Conservation (phyloP, 371 early-diverging fungal species). For the Mucor piriformis region DNA sequence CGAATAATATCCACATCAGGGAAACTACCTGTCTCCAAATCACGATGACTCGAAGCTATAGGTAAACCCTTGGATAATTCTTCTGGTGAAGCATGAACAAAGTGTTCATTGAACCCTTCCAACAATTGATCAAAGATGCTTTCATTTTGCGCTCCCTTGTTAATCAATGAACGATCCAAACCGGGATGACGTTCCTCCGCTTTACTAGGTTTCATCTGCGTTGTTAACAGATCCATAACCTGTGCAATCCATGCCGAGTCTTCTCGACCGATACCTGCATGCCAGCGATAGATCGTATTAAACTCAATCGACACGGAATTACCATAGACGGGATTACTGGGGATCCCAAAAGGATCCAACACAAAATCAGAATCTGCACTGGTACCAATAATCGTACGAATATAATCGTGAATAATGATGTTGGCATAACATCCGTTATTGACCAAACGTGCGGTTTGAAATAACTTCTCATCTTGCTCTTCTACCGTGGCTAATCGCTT, state of each 20-base stretch:
- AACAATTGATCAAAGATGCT: slow-evolving; percentile 29
- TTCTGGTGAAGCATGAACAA: slow-evolving; percentile 37
- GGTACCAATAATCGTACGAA: slow-evolving; percentile 52
- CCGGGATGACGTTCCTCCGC: slow-evolving; percentile 13
- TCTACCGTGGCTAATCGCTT: slow-evolving; percentile 21
- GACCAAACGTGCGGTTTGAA: slow-evolving; percentile 57
- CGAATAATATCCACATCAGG: slow-evolving; percentile 35
- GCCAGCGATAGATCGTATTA: slow-evolving; percentile 57
- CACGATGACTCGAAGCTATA: slow-evolving; percentile 48
- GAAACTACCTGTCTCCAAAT: slow-evolving; percentile 34
- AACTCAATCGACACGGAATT: slow-evolving; percentile 59
- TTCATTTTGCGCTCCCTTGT: slow-evolving; percentile 26
- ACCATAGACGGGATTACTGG: slow-evolving; percentile 38
- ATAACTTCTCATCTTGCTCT: slow-evolving; percentile 53
- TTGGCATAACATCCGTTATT: slow-evolving; percentile 54
- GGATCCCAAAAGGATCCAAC: slow-evolving; percentile 33
- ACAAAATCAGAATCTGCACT: slow-evolving; percentile 35
- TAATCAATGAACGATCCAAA: slow-evolving; percentile 13
- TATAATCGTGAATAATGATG: slow-evolving; percentile 51
- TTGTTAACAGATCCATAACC: slow-evolving; percentile 30
- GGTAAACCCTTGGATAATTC: slow-evolving; percentile 41
- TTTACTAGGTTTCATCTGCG: slow-evolving; percentile 2
- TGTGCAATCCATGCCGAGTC: slow-evolving; percentile 43
- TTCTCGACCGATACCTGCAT: slow-evolving; percentile 47
- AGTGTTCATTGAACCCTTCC: slow-evolving; percentile 34